Conservation (phyloP, 768 basidiomycete species). For the Rhizopogon vesiculosus region DNA sequence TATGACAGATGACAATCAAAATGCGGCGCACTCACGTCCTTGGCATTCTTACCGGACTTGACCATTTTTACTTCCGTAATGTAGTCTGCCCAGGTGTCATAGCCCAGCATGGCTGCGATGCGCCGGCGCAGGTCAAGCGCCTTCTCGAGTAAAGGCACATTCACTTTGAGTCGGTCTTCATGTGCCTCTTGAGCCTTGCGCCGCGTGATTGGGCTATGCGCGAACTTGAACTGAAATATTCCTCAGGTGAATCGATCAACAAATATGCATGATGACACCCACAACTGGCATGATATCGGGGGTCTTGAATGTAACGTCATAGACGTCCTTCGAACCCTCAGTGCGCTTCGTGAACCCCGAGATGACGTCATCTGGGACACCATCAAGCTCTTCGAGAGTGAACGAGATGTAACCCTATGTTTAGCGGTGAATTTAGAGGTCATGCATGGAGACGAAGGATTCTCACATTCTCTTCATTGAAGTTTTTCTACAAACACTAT, state of each 20-base stretch:
- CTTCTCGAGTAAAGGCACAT: constrained; percentile 65
- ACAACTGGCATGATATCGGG: constrained; percentile 80
- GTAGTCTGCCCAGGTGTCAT: constrained; percentile 82
- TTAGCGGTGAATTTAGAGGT: neutral
- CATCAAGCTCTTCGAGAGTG: constrained; percentile 69
- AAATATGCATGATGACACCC: constrained; percentile 16
- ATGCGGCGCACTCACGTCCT: constrained; percentile 36
- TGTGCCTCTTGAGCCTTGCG: constrained; percentile 59
- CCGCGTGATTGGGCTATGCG: constrained; percentile 65
- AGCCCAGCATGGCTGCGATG: constrained; percentile 64
- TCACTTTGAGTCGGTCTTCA: constrained; percentile 64
- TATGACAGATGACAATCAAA: neutral
- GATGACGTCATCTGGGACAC: constrained; percentile 75
- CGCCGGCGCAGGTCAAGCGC: constrained; percentile 66
- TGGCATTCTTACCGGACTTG: constrained; percentile 59
- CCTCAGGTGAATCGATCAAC: neutral
- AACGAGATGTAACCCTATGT: constrained; percentile 57
- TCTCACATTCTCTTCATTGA: constrained; percentile 79
- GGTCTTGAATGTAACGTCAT: constrained; percentile 76
- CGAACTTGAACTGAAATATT: constrained; percentile 66
- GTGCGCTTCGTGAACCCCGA: constrained; percentile 70
- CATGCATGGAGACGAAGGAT: neutral
- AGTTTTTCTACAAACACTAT: constrained; percentile 60
- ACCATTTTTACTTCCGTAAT: constrained; percentile 85
- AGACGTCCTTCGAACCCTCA: constrained; percentile 53